Evolutionary conservation across 2,329 filamentous ascomycete species (phyloP).

Genomic region (Aurifilum marmelostoma): DNA sequence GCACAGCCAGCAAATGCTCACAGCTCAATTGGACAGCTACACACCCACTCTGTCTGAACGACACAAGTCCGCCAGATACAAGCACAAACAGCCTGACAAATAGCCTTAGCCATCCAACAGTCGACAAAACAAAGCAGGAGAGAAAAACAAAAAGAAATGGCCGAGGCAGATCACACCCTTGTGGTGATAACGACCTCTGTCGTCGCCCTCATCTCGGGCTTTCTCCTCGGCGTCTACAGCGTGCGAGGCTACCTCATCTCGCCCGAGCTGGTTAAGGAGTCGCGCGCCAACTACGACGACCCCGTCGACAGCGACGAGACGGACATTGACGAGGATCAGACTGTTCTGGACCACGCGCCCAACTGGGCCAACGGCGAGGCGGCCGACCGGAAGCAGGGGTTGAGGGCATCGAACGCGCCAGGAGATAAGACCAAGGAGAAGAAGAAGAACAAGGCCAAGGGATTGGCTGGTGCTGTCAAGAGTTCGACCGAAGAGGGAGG

Average conservation of each 20-base stretch:
- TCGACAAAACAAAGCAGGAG: background rate
- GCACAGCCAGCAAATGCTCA: background rate
- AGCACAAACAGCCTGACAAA: background rate
- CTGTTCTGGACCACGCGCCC: conserved; percentile 65
- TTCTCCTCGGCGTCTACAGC: conserved; percentile 78
- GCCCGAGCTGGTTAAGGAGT: conserved; percentile 59
- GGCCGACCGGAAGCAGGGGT: conserved; percentile 61
- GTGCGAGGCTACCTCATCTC: conserved; percentile 63
- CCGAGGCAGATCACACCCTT: conserved; percentile 18
- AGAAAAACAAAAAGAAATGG: conserved; percentile 7
- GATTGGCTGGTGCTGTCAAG: background rate
- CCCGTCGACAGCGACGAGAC: conserved; percentile 71
- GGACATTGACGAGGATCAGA: conserved; percentile 65
- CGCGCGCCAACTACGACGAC: conserved; percentile 59
- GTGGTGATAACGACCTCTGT: conserved; percentile 75
- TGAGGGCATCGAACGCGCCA: conserved; percentile 42
- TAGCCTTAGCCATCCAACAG: background rate
- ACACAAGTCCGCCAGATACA: no score
- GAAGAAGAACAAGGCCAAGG: conserved; percentile 19
- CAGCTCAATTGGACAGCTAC: background rate
- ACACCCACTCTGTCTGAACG: background rate
- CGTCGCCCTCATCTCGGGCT: conserved; percentile 74
- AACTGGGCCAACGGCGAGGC: conserved; percentile 68
- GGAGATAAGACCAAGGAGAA: conserved; percentile 42
- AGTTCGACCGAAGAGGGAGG: conserved; percentile 32